Conservation (phyloP, 129 eudicot species). For the Oenanthe sinensis region DNA sequence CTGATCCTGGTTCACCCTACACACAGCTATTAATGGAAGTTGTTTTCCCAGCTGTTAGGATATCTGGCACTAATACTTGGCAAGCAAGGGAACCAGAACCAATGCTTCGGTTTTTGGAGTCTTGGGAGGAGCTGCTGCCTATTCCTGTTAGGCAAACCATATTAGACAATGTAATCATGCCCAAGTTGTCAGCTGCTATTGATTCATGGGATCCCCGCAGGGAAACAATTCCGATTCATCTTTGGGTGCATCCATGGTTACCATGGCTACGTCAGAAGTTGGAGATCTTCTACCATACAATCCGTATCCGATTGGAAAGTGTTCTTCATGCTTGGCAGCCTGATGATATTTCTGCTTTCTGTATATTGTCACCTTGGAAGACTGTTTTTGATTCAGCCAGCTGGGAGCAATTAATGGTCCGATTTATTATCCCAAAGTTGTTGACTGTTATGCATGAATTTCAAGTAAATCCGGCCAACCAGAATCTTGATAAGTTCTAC, state of each 20-base stretch:
- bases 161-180: slow-evolving; percentile 25
- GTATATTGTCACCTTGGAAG: slow-evolving; percentile 79
- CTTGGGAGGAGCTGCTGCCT: slow-evolving; percentile 9
- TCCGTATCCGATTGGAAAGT: slow-evolving; percentile 43
- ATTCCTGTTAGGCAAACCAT: slow-evolving; percentile 3
- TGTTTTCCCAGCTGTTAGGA: slow-evolving; percentile 35
- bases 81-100: slow-evolving; percentile 24
- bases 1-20: slow-evolving; percentile 19
- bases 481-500: slow-evolving; percentile 57
- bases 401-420: slow-evolving; percentile 80
- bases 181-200: slow-evolving; percentile 63
- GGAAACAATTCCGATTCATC: slow-evolving; percentile 75
- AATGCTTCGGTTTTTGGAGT: slow-evolving; percentile 8
- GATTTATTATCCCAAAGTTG: slow-evolving; percentile 54
- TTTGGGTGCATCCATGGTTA: slow-evolving; percentile 92
- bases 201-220: slow-evolving; percentile 78
- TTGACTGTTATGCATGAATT: slow-evolving; percentile 55
- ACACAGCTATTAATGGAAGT: slow-evolving; percentile 25
- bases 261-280: slow-evolving; percentile 46
- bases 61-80: slow-evolving; percentile 28
- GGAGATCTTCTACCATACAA: slow-evolving; percentile 23
- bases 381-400: slow-evolving; percentile 64
- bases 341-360: slow-evolving; percentile 65
- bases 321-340: slow-evolving; percentile 89
- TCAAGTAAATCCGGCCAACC: slow-evolving; percentile 68